Conservation (phyloP, 306 rosid genomes). For the Quercus mongolica region DNA sequence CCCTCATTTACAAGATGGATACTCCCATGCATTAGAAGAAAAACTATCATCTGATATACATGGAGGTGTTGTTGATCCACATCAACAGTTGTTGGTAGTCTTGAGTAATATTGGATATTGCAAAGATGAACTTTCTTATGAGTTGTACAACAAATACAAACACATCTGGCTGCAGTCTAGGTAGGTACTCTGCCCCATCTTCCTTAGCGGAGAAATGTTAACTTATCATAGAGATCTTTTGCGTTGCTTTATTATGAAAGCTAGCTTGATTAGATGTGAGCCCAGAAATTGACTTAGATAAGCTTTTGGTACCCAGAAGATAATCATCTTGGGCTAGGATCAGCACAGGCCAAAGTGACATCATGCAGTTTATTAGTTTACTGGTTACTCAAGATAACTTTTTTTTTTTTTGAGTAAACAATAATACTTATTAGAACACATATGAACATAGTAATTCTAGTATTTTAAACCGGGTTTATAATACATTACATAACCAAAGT, state of each 20-base stretch:
- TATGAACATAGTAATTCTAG: too few relatives aligned
- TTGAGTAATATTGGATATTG: slow-evolving; percentile 95
- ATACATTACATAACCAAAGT: too few relatives aligned
- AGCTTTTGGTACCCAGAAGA: background rate
- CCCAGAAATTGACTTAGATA: background rate
- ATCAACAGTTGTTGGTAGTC: slow-evolving; percentile 68
- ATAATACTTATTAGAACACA: too few relatives aligned
- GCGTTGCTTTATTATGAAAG: background rate
- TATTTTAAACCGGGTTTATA: too few relatives aligned
- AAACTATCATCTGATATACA: slow-evolving; percentile 42
- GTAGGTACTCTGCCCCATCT: slow-evolving; percentile 31
- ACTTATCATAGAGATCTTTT: background rate
- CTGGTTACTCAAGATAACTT: background rate
- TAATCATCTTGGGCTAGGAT: background rate
- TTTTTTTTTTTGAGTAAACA: too few relatives aligned
- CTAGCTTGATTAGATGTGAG: background rate
- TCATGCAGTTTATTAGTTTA: background rate
- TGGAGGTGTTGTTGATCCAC: slow-evolving; percentile 70
- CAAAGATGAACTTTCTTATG: slow-evolving; percentile 88
- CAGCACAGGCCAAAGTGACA: background rate
- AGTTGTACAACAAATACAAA: slow-evolving; percentile 75
- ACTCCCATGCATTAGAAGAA: slow-evolving; percentile 57
- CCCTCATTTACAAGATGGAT: slow-evolving; percentile 65
- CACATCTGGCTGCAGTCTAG: slow-evolving; percentile 85
- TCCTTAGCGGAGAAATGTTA: background rate